Conservation (phyloP, 1,284 basidiomycete species). For the Cutaneotrichosporon sp. region DNA sequence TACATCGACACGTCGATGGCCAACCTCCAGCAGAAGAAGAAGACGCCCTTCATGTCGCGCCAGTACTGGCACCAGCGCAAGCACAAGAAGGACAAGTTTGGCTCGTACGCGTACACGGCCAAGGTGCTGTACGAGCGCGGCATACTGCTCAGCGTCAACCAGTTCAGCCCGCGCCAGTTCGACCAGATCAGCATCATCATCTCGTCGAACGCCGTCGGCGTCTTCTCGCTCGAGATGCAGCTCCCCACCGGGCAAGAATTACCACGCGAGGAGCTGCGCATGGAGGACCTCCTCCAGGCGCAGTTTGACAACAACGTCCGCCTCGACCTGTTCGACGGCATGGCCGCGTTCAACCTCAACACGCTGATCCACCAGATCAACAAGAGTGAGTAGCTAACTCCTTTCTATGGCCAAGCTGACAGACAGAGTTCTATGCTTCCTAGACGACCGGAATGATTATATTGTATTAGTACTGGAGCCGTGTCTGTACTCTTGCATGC, state of each 20-base stretch:
- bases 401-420: slow-evolving; percentile 6
- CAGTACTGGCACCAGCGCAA: slow-evolving; percentile 91
- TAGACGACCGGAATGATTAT: not conserved
- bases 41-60: slow-evolving; percentile 83
- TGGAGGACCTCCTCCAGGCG: slow-evolving; percentile 89
- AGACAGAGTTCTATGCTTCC: slow-evolving; percentile 14
- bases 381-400: slow-evolving; percentile 65
- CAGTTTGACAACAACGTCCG: slow-evolving; percentile 89
- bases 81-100: slow-evolving; percentile 80
- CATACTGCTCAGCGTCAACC: slow-evolving; percentile 84
- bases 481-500: slow-evolving; percentile 4
- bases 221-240: slow-evolving; percentile 79
- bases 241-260: slow-evolving; percentile 64
- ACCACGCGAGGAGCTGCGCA: slow-evolving; percentile 57
- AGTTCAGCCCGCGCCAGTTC: slow-evolving; percentile 89
- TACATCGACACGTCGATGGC: slow-evolving; percentile 93
- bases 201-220: slow-evolving; percentile 83
- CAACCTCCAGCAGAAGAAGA: slow-evolving; percentile 93
- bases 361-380: slow-evolving; percentile 92
- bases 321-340: slow-evolving; percentile 75
- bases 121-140: slow-evolving; percentile 65
- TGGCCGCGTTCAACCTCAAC: slow-evolving; percentile 86
- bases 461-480: slow-evolving; percentile 6
- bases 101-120: slow-evolving; percentile 94
- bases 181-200: slow-evolving; percentile 89